Evolutionary conservation across 208 protist species (phyloP).

Genomic region (Crithidia sp.): DNA sequence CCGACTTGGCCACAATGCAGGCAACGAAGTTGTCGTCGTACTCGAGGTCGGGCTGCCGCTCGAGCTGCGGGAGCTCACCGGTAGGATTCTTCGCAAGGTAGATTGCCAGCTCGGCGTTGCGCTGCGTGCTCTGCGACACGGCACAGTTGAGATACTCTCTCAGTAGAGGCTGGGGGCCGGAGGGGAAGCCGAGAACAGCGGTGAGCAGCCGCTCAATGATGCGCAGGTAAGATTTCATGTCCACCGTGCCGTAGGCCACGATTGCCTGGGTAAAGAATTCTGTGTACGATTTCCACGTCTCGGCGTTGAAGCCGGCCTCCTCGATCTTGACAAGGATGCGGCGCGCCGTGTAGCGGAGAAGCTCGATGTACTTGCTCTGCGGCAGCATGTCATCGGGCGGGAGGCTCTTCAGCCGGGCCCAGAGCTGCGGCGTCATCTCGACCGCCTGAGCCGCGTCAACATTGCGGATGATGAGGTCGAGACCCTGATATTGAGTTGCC

Average conservation of each 20-base stretch:
- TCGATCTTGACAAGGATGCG: slow-evolving; percentile 52
- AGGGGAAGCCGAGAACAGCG: slow-evolving; percentile 44
- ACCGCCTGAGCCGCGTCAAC: slow-evolving; percentile 28
- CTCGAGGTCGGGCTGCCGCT: slow-evolving; percentile 40
- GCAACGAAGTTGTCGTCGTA: slow-evolving; percentile 39
- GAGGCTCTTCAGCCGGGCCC: slow-evolving; percentile 26
- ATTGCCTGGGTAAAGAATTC: slow-evolving; percentile 50
- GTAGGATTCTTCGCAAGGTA: slow-evolving; percentile 13
- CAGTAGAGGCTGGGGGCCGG: slow-evolving; percentile 37
- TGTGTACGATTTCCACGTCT: slow-evolving; percentile 59
- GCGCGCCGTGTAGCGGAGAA: slow-evolving; percentile 44
- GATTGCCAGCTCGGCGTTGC: slow-evolving; percentile 13
- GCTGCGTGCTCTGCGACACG: slow-evolving; percentile 43
- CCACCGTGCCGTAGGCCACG: slow-evolving; percentile 48
- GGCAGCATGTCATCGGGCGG: slow-evolving; percentile 24
- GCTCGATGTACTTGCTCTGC: slow-evolving; percentile 37
- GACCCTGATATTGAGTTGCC: slow-evolving; percentile 6
- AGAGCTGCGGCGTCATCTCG: slow-evolving; percentile 21
- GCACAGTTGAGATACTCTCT: slow-evolving; percentile 50
- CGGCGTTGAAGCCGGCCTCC: slow-evolving; percentile 32
- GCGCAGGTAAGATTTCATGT: slow-evolving; percentile 31
- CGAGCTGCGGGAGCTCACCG: slow-evolving; percentile 15
- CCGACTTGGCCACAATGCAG: slow-evolving; percentile 28
- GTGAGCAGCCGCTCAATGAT: slow-evolving; percentile 39
- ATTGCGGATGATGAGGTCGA: slow-evolving; percentile 36